Base-by-base conservation (phyloP, 129 eudicot species). In the Ambrosia artemisiifolia region DNA sequence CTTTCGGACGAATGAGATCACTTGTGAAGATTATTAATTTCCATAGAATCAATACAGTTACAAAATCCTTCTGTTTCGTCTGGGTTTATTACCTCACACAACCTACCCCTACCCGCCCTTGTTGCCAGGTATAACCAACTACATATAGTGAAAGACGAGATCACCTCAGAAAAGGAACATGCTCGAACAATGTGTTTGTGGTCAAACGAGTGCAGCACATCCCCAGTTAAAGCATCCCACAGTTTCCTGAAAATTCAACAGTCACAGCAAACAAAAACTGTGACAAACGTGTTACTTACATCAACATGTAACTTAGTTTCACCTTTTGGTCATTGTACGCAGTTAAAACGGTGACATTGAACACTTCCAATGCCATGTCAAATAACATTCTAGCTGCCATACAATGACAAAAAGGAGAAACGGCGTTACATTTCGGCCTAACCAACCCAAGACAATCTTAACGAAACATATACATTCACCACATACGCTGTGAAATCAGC, bases 101-200 rank as follows among this genome's bases (percentile, higher is more conserved):
- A 40, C 44, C 44, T 10, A 40, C 44, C 54, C 65, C 32, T 2
- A 61, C 44, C 44, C 20, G 3, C 20, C 24, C 28, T 34, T 33
- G 28, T 16, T 48, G 5, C 69, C 50, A 60, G 11, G 11, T 13
- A 74, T 24, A 24, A 50, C 30, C 20, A 1, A 47, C 20, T 66
- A 56, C 63, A 61, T 30, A 46, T 55, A 48, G 6, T 33, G 62
- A 48, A 42, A 55, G 57, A 65, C 33, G 56, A 66, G 12, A 6
- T 33, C 30, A 86, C 96, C 96, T 88, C 96, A 56, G 96, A 88
- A 64, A 83, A 88, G 13, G 96, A 82, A 78, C 96, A 86, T 9
- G 96, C 78, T 67, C 96, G 85, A 72, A 86, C 96, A 69, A 89
- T 89, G 78, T 89, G 96, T 54, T 89, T 89, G 86, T 89, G 96